Conservation (phyloP, 2,329 filamentous ascomycete species). For the Periconia digitata region DNA sequence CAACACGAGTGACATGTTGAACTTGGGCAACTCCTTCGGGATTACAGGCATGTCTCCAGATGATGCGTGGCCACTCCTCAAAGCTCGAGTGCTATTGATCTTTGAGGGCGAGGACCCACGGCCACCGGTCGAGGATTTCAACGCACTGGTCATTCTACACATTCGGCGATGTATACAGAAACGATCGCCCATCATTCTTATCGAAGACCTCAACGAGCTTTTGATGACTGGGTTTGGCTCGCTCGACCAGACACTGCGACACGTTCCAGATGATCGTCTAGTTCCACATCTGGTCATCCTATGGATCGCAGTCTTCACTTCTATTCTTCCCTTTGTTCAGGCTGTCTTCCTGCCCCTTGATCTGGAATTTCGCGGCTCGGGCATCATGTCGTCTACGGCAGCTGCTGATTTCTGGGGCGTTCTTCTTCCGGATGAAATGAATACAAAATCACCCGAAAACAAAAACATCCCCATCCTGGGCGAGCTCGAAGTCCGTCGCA, state of each 20-base stretch:
- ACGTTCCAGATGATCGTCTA: slow-evolving; percentile 81
- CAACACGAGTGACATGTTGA: slow-evolving; percentile 45
- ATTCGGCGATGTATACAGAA: slow-evolving; percentile 77
- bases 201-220: slow-evolving; percentile 76
- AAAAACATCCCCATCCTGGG: slow-evolving; percentile 51
- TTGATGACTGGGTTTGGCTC: slow-evolving; percentile 80
- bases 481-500: slow-evolving; percentile 79
- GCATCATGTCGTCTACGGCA: slow-evolving; percentile 76
- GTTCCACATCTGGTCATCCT: slow-evolving; percentile 88
- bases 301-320: slow-evolving; percentile 91
- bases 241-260: slow-evolving; percentile 78
- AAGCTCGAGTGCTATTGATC: slow-evolving; percentile 72
- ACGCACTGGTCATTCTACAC: slow-evolving; percentile 75
- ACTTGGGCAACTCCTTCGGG: slow-evolving; percentile 50
- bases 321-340: slow-evolving; percentile 89
- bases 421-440: slow-evolving; percentile 54
- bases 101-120: slow-evolving; percentile 81
- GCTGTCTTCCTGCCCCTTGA: slow-evolving; percentile 93
- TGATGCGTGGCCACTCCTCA: slow-evolving; percentile 81
- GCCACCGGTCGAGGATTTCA: slow-evolving; percentile 82
- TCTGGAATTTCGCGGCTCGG: slow-evolving; percentile 85
- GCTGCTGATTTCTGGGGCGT: slow-evolving; percentile 90
- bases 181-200: slow-evolving; percentile 67
- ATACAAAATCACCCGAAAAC: slow-evolving; percentile 46
- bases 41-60: slow-evolving; percentile 58